Evolutionary conservation across 768 basidiomycete species (phyloP), one percentile per base, ranked within the genome.

Genomic region (Chlorophyllum brunneum): DNA sequence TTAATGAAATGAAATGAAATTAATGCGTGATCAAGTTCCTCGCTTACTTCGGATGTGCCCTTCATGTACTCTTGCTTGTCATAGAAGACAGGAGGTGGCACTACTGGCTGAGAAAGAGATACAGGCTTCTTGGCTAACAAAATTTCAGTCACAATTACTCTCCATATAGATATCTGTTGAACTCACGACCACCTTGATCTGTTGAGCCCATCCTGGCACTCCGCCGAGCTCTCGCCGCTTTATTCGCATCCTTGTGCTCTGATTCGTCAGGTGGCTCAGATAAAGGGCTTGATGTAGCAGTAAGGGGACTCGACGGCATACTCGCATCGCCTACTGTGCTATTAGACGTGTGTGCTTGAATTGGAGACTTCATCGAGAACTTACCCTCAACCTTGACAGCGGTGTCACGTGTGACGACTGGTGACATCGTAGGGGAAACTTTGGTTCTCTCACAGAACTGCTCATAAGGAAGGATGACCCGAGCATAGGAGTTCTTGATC

Each of bases 391-490:
- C 83, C 68, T 79, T 85, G 49, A 80, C 67, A 39, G 67, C 66
- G 29, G 67, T 58, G 48, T 73, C 74, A 61, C 78, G 79, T 57
- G 78, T 65, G 51, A 59, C 54, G 16, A 74, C 69, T 7, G 77
- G 74, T 51, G 72, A 72, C 52, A 74, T 68, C 43, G 70, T 62
- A 22, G 86, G 81, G 26, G 83, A 84, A 60, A 81, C 85, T 54
- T 82, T 80, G 39, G 85, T 88, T 43, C 84, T 80, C 42, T 86
- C 81, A 52, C 83, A 86, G 66, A 92, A 98, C 61, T 90, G 82
- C 62, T 98, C 95, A 62, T 92, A 99, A n/a, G 97, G 97, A 38
- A 93, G 79, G 59, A 99, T 90, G 63, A 99, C 90, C 49, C 88
- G 83, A 53, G 78, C 79, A 68, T 95, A 99, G 4, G 94, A 91